Evolutionary conservation across 2,329 filamentous ascomycete species (phyloP).

Genomic region (Cephalotrichum gorgonifer): DNA sequence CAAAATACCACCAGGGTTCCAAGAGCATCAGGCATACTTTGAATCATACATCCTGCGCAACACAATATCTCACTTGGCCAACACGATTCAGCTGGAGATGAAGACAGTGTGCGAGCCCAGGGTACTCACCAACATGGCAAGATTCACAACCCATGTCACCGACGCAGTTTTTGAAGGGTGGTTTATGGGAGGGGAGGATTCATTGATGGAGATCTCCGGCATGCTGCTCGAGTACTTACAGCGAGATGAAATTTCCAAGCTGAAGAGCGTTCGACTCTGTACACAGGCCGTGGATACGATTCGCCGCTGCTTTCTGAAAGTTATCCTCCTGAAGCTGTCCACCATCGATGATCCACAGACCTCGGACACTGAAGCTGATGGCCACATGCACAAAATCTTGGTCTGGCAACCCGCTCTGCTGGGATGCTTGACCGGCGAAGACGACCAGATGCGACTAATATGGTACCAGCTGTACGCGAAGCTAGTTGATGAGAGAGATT

Average conservation of each 20-base stretch:
- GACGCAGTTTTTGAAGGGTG: constrained; percentile 94
- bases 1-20: constrained; percentile 84
- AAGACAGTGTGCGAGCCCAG: constrained; percentile 69
- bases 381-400: constrained; percentile 62
- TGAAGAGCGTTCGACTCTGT: constrained; percentile 88
- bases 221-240: constrained; percentile 82
- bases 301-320: constrained; percentile 64
- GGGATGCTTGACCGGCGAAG: constrained; percentile 63
- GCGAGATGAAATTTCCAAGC: constrained; percentile 64
- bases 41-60: constrained; percentile 79
- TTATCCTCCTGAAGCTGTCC: constrained; percentile 72
- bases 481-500: constrained; percentile 58
- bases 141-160: constrained; percentile 69
- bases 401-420: constrained; percentile 96
- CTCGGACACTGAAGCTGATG: constrained; percentile 44
- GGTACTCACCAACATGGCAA: constrained; percentile 75
- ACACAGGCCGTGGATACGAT: constrained; percentile 71
- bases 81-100: constrained; percentile 60
- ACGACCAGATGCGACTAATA: constrained; percentile 73
- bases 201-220: constrained; percentile 76
- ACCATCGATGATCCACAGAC: constrained; percentile 61
- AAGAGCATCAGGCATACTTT: constrained; percentile 92
- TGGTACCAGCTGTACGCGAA: constrained; percentile 92
- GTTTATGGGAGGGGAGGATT: constrained; percentile 82
- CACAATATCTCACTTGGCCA: constrained; percentile 61